phyloP scores from a whole-genome alignment of 345 rosid genomes.

The Excoecaria cochinchinensis region DNA sequence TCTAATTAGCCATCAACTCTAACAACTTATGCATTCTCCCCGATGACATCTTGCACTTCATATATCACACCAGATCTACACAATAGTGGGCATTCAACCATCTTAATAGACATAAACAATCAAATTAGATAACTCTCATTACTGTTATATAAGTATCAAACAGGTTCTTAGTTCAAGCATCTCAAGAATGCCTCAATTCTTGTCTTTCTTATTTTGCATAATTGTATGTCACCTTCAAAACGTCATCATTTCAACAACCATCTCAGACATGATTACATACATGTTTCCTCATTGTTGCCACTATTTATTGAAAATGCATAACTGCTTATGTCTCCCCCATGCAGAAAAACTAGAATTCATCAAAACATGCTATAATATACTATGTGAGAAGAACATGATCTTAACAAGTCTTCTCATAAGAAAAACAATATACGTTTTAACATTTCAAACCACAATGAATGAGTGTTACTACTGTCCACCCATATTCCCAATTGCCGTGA shows the following conservation, averaged over 20 bases:
- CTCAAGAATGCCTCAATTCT: background rate
- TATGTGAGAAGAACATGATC: background rate
- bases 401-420: background rate
- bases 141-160: background rate
- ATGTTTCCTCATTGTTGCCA: background rate
- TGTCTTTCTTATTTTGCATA: background rate
- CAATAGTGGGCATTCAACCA: background rate
- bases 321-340: background rate
- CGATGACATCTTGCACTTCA: background rate
- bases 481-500: background rate
- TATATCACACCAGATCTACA: background rate
- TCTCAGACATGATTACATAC: background rate
- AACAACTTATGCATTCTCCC: background rate
- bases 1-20: background rate
- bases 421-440: background rate
- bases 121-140: background rate
- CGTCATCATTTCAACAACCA: background rate
- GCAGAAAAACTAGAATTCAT: background rate
- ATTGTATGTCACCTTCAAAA: background rate
- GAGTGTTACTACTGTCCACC: background rate
- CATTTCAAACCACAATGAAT: background rate
- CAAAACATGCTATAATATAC: background rate
- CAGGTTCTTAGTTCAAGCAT: background rate
- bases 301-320: background rate
- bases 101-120: background rate